Conservation (phyloP, 2,329 filamentous ascomycete species). For the Botryosphaeria agaves region DNA sequence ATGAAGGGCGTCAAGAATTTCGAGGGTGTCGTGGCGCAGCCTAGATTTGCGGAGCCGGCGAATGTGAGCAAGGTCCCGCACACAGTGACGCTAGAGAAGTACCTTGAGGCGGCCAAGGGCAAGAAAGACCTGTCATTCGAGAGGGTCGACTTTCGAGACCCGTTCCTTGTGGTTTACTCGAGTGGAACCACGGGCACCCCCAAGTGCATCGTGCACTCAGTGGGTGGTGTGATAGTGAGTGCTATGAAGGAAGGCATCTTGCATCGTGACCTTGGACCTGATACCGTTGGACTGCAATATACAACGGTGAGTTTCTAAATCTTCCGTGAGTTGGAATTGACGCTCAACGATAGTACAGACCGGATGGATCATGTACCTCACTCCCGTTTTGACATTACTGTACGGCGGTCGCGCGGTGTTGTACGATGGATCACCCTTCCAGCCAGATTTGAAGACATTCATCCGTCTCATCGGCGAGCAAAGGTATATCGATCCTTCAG, state of each 20-base stretch:
- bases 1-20: conserved; percentile 46
- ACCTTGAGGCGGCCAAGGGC: conserved; percentile 21
- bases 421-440: conserved; percentile 74
- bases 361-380: conserved; percentile 80
- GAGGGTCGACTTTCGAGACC: conserved; percentile 52
- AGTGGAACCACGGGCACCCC: conserved; percentile 70
- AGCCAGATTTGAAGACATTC: conserved; percentile 47
- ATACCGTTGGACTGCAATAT: conserved; percentile 36
- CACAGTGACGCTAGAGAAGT: conserved; percentile 25
- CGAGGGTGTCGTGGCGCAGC: conserved; percentile 44
- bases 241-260: conserved; percentile 41
- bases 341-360: conserved; percentile 23
- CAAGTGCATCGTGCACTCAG: conserved; percentile 71
- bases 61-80: conserved; percentile 38
- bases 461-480: conserved; percentile 45
- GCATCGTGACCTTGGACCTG: conserved; percentile 28
- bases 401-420: conserved; percentile 45
- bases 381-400: conserved; percentile 39
- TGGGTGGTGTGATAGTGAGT: conserved; percentile 46
- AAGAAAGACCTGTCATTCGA: conserved; percentile 33
- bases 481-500: conserved; percentile 11
- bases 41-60: conserved; percentile 43
- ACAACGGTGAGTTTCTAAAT: conserved; percentile 25
- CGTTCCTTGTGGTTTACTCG: conserved; percentile 60
- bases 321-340: neutral